Percentiles rank a stretch among this genome's conserved stretches.
Evolutionary conservation across 305 asterid species (phyloP).

Genomic region (Euphrasia arctica): DNA sequence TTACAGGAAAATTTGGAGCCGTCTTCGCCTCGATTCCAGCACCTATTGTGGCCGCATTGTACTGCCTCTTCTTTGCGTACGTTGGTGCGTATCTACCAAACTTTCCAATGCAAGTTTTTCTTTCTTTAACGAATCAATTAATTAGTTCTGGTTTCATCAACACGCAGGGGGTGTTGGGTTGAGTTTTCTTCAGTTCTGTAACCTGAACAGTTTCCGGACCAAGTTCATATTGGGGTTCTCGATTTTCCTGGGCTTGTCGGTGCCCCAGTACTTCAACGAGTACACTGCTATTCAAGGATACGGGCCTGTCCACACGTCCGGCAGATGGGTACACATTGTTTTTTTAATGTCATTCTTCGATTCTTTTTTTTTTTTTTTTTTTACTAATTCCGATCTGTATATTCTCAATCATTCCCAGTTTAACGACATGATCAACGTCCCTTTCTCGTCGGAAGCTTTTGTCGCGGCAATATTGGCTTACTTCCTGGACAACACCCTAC

Average conservation of each 20-base stretch:
- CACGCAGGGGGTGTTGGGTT: conserved; percentile 70
- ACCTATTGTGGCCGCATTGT: conserved; percentile 83
- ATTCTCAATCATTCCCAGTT: conserved; percentile 48
- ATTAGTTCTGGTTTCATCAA: background rate
- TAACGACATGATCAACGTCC: conserved; percentile 79
- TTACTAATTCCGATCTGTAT: background rate
- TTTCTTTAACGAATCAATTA: no score
- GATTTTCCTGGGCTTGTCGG: conserved; percentile 71
- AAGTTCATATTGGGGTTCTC: conserved; percentile 83
- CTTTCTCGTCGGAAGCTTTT: conserved; percentile 88
- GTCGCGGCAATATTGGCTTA: conserved; percentile 81
- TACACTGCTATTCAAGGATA: conserved; percentile 73
- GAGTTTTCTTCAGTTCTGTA: conserved; percentile 90
- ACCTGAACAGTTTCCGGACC: conserved; percentile 85
- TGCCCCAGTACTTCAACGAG: conserved; percentile 97
- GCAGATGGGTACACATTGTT: background rate
- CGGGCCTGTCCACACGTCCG: conserved; percentile 73
- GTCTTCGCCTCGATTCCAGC: conserved; percentile 94
- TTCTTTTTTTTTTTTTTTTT: no score
- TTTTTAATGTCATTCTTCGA: no score
- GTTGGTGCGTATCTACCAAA: conserved; percentile 52
- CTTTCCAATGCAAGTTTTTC: no score
- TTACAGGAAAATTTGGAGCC: conserved; percentile 87
- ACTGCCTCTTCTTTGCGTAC: conserved; percentile 86
- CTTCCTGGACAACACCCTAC: conserved; percentile 83